A percentile compares a stretch with the other conserved stretches of the same genome.
Conservation (phyloP, 2,329 filamentous ascomycete species). For the Cladosporium halotolerans region DNA sequence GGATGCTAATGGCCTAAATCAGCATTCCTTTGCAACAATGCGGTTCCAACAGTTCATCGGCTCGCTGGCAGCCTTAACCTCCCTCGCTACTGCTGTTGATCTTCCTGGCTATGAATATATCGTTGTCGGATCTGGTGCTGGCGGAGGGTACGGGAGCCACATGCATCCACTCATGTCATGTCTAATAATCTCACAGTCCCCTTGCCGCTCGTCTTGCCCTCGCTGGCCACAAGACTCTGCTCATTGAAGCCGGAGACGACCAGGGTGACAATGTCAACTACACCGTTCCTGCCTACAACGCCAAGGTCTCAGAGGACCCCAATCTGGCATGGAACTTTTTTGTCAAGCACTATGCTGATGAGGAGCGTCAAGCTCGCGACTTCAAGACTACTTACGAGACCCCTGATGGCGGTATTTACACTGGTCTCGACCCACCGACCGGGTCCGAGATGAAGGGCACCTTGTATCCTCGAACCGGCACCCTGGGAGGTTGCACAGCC, state of each 20-base stretch:
- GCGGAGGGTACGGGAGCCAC: conserved; percentile 39
- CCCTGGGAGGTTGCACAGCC: conserved; percentile 53
- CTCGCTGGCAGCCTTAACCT: conserved; percentile 12
- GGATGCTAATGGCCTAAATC: conserved; percentile 4
- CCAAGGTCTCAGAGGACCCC: conserved; percentile 50
- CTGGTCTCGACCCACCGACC: conserved; percentile 47
- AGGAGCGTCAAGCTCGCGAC: conserved; percentile 48
- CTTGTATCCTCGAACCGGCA: conserved; percentile 53
- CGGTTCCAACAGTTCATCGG: conserved; percentile 13
- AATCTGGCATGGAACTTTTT: conserved; percentile 58
- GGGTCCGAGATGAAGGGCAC: conserved; percentile 49
- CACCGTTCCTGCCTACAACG: conserved; percentile 50
- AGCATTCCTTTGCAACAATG: conserved; percentile 12
- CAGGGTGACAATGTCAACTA: conserved; percentile 46
- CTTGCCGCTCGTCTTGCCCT: conserved; percentile 55
- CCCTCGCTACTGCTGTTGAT: conserved; percentile 12
- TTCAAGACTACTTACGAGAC: conserved; percentile 55
- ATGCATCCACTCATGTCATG: background rate
- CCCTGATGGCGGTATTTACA: conserved; percentile 46
- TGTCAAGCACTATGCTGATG: conserved; percentile 55
- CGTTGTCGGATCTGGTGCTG: conserved; percentile 55
- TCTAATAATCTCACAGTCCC: conserved; percentile 27
- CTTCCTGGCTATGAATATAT: conserved; percentile 51
- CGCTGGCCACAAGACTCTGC: conserved; percentile 53
- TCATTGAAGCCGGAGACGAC: conserved; percentile 57